Evolutionary conservation across 768 basidiomycete species (phyloP), one percentile per base, ranked within the genome.

Genomic region (Phanerodontia chrysosporium): DNA sequence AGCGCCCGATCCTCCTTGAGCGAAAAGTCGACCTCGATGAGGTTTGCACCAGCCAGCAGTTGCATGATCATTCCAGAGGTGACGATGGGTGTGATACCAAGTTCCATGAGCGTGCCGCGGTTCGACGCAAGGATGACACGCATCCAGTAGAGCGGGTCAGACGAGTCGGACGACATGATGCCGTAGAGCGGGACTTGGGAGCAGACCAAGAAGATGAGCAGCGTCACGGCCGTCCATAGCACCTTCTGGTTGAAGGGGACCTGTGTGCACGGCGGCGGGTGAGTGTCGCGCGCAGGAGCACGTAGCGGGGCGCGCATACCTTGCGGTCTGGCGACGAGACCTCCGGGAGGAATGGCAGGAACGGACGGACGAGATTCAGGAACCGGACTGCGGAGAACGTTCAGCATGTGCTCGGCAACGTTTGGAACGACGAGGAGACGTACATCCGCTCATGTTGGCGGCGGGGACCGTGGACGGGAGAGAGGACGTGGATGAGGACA

Each of bases 11-110:
- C 97, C 74, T 99, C 97, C 81, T 98, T 98, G 69, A 99, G 77
- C 58, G 86, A 85, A 69, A 98, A 98, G 78, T 99, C 97, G 65
- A 99, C 92, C 56, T 99, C 96, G 69, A 99, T 92, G 69, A 99
- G 79, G 74, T 94, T 98, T 42, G 97, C 96, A 57, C 97, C 97
- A 18, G 96, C 95, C 62, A 99, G 82, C 45, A 99, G 87, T 75
- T 99, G 97, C 92, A 99, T 98, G 74, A 98, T 99, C 96, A 98
- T 98, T 69, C 97, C 97, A 53, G 90, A 92, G 10, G 97, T 99
- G 72, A 98, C 85, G 70, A 98, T 97, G 42, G 97, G 97, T 28
- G 87, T 95, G 67, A 98, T 98, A 60, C 97, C 96, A 61, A 99
- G 86, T 76, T 99, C 97, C 97, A 99, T 99, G 62, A 98, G 87